Evolutionary conservation across 1,284 basidiomycete genomes (phyloP).

Genomic region (Ganoderma leucocontextum): DNA sequence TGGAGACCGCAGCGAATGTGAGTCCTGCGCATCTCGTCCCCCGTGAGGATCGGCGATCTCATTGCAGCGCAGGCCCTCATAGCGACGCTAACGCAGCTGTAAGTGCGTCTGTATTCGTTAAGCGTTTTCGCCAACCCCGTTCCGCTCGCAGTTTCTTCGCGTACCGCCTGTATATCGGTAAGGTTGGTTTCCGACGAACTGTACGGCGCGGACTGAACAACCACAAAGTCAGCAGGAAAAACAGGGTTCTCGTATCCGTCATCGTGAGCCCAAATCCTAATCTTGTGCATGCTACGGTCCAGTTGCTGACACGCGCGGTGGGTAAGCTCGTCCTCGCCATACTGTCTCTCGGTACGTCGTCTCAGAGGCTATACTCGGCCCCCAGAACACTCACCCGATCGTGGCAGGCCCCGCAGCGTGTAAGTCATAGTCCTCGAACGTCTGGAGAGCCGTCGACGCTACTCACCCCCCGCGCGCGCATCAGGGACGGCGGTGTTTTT

Average conservation of each 20-base stretch:
- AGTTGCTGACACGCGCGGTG: neutral
- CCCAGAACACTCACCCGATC: neutral
- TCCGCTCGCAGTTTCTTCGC: neutral
- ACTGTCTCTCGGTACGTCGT: neutral
- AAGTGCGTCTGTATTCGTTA: neutral
- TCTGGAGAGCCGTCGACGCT: neutral
- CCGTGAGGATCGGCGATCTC: neutral
- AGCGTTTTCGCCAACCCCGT: neutral
- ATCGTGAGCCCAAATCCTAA: neutral
- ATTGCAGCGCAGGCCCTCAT: neutral
- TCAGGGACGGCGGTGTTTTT: neutral
- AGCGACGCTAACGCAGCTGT: neutral
- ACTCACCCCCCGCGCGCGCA: neutral
- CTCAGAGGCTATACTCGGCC: neutral
- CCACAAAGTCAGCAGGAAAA: neutral
- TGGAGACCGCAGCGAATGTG: slow-evolving; percentile 1
- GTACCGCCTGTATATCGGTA: slow-evolving; percentile 1
- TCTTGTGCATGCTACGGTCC: neutral
- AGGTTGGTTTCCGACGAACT: neutral
- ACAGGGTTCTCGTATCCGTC: neutral
- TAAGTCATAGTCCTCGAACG: neutral
- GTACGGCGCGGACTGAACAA: neutral
- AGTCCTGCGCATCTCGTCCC: neutral
- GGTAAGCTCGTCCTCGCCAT: neutral
- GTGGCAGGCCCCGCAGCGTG: neutral